Evolutionary conservation across 2,329 filamentous ascomycete species (phyloP), one percentile per base, ranked within the genome.

Genomic region (Didymosphaeria variabile): DNA sequence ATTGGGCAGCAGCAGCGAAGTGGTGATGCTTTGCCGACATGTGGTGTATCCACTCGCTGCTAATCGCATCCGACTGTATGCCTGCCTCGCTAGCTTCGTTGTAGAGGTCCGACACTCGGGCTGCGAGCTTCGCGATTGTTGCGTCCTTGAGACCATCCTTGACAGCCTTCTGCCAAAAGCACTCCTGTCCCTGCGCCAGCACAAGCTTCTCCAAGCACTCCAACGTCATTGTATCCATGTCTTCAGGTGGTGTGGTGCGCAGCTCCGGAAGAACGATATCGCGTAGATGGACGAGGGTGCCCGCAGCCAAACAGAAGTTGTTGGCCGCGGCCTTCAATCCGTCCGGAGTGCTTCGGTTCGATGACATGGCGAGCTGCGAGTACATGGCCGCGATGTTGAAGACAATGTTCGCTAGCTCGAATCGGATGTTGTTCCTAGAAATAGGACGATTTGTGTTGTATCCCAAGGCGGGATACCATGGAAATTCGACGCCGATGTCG

Each of bases 11-110:
- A 0, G 93, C 94, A 1, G 94, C 94, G 79, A 99, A 98, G 78
- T 98, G 95, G 74, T 97, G 92, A 73, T 98, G 94, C 77, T 98
- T 99, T 6, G 94, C 95, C 29, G 91, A 94, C 86, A 96, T 94
- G 76, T 98, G 94, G 78, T 98, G 94, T 69, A 99, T 97, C 95
- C 94, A 98, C 64, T 95, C 91, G 58, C 91, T 94, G 75, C 92
- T 95, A 67, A 98, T 90, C 17, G 92, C 90, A 71, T 97, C 90
- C 64, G 93, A 97, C 77, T 93, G 92, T 74, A 96, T 89, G 10
- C 93, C 94, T 65, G 90, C 90, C 69, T 97, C 94, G 7, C 91
- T 90, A 0, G 94, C 93, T 57, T 90, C 83, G 56, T 89, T 91
- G 79, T 98, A 99, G 46, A 97, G 86, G 73, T 99, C 95, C 2